Conservation (phyloP, 164 flowering plant species). For the Pachysandra terminalis region DNA sequence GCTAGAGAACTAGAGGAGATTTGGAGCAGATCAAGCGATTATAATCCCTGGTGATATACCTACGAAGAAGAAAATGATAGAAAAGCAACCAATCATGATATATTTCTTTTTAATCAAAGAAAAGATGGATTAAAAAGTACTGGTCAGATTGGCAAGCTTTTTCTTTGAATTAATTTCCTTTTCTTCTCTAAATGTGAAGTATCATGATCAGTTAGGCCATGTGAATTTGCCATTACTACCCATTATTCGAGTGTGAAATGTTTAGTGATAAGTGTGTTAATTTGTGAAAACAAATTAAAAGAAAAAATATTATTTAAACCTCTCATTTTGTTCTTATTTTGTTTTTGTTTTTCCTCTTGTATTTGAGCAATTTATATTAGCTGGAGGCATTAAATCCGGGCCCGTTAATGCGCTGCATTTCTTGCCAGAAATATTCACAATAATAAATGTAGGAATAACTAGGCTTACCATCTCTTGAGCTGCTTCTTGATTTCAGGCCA, state of each 20-base stretch:
- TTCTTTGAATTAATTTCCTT: not conserved
- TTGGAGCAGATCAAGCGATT: constrained; percentile 51
- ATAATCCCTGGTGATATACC: not conserved
- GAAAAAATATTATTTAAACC: no score
- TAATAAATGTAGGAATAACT: constrained; percentile 12
- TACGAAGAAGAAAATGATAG: not conserved
- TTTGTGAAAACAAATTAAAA: not conserved
- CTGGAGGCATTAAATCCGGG: constrained; percentile 13
- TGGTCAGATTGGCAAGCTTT: constrained; percentile 15
- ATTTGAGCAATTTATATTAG: not conserved
- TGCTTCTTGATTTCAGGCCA: not conserved
- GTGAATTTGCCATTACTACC: constrained; percentile 3
- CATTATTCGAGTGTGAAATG: constrained; percentile 8
- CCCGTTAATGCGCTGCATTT: constrained; percentile 15
- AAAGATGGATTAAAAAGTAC: not conserved
- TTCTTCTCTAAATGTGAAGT: constrained; percentile 7
- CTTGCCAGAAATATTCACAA: constrained; percentile 9
- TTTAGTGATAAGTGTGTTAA: constrained; percentile 5
- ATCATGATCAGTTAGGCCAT: constrained; percentile 2
- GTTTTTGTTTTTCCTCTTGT: not conserved
- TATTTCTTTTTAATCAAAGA: not conserved
- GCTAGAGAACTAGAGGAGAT: constrained; percentile 88
- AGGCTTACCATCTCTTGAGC: not conserved
- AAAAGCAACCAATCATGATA: not conserved
- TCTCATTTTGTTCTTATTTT: not conserved